Conservation (phyloP, 371 early-diverging fungal species). For the Nematocida sp. region DNA sequence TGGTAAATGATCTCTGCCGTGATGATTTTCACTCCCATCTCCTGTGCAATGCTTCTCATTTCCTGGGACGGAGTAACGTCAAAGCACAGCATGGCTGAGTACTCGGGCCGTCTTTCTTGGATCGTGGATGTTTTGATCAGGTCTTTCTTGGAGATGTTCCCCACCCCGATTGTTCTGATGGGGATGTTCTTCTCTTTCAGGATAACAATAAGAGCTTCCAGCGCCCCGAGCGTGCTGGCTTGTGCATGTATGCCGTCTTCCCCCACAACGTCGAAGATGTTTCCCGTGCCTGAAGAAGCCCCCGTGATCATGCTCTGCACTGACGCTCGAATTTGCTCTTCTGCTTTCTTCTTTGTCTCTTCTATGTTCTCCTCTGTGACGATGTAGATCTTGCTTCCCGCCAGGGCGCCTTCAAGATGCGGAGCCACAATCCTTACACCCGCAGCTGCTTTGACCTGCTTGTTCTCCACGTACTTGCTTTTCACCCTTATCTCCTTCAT, state of each 20-base stretch:
- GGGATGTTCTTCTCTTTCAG: conserved; percentile 84
- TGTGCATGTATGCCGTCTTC: conserved; percentile 88
- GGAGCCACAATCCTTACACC: conserved; percentile 94
- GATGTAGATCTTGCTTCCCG: conserved; percentile 87
- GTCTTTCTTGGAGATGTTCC: conserved; percentile 94
- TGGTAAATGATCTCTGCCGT: conserved; percentile 97
- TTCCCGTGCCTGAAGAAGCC: conserved; percentile 26
- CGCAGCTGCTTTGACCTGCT: conserved; percentile 85
- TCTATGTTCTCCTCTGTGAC: conserved; percentile 90
- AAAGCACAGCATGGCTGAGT: conserved; percentile 89
- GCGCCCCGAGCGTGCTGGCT: conserved; percentile 93
- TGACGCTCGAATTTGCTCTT: conserved; percentile 65
- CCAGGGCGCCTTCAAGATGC: conserved; percentile 90
- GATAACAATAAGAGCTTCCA: conserved; percentile 94
- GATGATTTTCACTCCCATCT: conserved; percentile 82
- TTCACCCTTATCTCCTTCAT: conserved; percentile 87
- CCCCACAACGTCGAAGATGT: conserved; percentile 43
- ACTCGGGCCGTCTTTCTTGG: conserved; percentile 77
- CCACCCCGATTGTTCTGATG: conserved; percentile 90
- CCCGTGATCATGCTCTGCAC: conserved; percentile 49
- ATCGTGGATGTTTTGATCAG: conserved; percentile 82
- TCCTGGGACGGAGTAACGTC: conserved; percentile 95
- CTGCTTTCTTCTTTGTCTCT: conserved; percentile 78
- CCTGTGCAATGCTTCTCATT: conserved; percentile 80
- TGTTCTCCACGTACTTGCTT: conserved; percentile 78